Evolutionary conservation across 176 grass and related monocot genomes (phyloP).

Genomic region (Oryza nivara): DNA sequence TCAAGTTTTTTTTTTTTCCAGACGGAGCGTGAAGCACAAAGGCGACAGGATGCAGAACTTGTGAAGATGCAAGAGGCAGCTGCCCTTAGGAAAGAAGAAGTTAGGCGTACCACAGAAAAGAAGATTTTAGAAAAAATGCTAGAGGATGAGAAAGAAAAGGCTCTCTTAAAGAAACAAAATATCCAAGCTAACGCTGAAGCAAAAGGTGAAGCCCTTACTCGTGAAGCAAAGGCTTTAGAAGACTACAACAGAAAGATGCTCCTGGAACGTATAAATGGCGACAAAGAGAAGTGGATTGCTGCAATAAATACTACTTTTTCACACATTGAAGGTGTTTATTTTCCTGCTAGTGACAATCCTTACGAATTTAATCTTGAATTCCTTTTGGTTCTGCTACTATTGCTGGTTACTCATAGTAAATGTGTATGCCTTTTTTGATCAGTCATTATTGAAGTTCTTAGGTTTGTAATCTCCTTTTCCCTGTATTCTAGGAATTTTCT

Average conservation of each 20-base stretch:
- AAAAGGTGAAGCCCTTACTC: constrained; percentile 51
- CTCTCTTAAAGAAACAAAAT: constrained; percentile 52
- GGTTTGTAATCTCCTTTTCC: neutral
- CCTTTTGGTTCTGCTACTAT: neutral
- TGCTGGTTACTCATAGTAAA: constrained; percentile 11
- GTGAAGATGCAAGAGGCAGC: constrained; percentile 92
- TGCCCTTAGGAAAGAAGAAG: constrained; percentile 66
- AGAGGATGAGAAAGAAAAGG: constrained; percentile 59
- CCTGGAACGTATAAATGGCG: constrained; percentile 60
- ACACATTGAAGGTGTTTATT: constrained; percentile 77
- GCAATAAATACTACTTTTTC: constrained; percentile 93
- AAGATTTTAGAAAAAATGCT: constrained; percentile 68
- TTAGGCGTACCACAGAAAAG: constrained; percentile 64
- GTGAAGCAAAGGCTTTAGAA: constrained; percentile 54
- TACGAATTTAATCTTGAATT: constrained; percentile 20
- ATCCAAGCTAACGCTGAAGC: constrained; percentile 53
- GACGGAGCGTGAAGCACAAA: constrained; percentile 72
- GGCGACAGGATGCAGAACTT: constrained; percentile 73
- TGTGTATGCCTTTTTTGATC: neutral
- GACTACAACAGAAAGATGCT: constrained; percentile 61
- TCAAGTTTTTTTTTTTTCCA: constrained; percentile 47
- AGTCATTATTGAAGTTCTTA: constrained; percentile 7
- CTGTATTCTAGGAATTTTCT: neutral
- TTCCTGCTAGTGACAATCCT: neutral
- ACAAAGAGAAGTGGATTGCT: constrained; percentile 90